Evolutionary conservation across 2,329 filamentous ascomycete genomes (phyloP).

Genomic region (Colletotrichum zoysiae): DNA sequence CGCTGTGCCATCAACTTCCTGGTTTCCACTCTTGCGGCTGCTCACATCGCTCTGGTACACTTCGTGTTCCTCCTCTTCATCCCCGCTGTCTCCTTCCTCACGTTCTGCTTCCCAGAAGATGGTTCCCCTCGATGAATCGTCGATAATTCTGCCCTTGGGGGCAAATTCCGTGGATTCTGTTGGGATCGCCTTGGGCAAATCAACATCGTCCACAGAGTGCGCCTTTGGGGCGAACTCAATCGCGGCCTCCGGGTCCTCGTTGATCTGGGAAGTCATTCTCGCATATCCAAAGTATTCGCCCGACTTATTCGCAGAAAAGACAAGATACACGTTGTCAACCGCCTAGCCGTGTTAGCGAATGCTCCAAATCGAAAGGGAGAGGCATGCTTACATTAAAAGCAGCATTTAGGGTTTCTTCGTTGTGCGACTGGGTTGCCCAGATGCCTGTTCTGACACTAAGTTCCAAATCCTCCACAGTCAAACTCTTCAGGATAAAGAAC

Average conservation of each 20-base stretch:
- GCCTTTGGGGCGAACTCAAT: conserved; percentile 77
- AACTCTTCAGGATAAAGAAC: conserved; percentile 93
- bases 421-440: conserved; percentile 96
- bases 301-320: conserved; percentile 98
- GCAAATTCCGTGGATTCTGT: conserved; percentile 83
- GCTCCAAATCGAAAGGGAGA: neutral
- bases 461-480: conserved; percentile 91
- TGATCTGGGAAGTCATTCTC: conserved; percentile 87
- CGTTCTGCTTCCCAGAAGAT: conserved; percentile 94
- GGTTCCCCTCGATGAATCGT: conserved; percentile 92
- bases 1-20: conserved; percentile 58
- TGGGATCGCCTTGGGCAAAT: conserved; percentile 82
- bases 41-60: conserved; percentile 52
- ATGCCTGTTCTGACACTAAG: conserved; percentile 87
- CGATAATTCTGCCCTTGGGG: conserved; percentile 88
- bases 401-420: conserved; percentile 84
- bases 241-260: conserved; percentile 78
- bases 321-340: conserved; percentile 86
- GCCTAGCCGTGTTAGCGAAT: conserved; percentile 60
- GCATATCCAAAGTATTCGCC: conserved; percentile 98
- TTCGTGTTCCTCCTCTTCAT: conserved; percentile 64
- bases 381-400: conserved; percentile 77
- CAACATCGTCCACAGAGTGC: conserved; percentile 69
- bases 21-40: conserved; percentile 51
- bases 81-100: conserved; percentile 62